Evolutionary conservation across 2,329 filamentous ascomycete species (phyloP).

Genomic region (Hymenoscyphus fructigenus): DNA sequence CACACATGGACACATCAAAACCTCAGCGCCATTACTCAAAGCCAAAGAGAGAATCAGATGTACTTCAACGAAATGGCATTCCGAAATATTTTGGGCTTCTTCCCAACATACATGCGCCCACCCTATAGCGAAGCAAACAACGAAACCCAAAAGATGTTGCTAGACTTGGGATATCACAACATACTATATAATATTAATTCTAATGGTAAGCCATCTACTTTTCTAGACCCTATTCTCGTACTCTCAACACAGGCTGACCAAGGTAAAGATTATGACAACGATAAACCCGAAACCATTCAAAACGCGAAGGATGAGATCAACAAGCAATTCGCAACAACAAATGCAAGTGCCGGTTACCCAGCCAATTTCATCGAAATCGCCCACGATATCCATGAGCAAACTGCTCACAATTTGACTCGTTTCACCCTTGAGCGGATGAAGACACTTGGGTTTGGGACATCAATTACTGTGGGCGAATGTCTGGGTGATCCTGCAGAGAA

Average conservation of each 20-base stretch:
- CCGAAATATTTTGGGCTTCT: constrained; percentile 50
- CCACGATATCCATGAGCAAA: constrained; percentile 39
- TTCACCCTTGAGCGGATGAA: constrained; percentile 35
- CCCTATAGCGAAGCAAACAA: constrained; percentile 44
- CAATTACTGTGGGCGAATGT: constrained; percentile 46
- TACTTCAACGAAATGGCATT: constrained; percentile 52
- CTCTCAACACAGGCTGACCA: not conserved
- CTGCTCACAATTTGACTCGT: constrained; percentile 33
- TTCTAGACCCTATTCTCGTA: not conserved
- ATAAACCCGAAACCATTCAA: constrained; percentile 42
- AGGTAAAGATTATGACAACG: constrained; percentile 47
- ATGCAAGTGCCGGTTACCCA: not conserved
- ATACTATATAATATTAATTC: constrained; percentile 25
- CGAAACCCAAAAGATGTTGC: constrained; percentile 36
- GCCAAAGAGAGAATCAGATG: constrained; percentile 46
- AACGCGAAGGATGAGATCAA: constrained; percentile 42
- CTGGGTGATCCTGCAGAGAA: constrained; percentile 41
- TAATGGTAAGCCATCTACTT: not conserved
- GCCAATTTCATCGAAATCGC: constrained; percentile 35
- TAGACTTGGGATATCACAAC: constrained; percentile 44
- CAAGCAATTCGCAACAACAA: constrained; percentile 1
- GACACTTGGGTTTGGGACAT: constrained; percentile 33
- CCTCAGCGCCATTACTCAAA: constrained; percentile 41
- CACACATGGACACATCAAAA: constrained; percentile 54
- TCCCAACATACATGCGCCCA: constrained; percentile 51